These are phyloP conservation scores for Cochlearia excelsa DNA, from an alignment of 345 rosid species.

Conservation along the genomic window DNA sequence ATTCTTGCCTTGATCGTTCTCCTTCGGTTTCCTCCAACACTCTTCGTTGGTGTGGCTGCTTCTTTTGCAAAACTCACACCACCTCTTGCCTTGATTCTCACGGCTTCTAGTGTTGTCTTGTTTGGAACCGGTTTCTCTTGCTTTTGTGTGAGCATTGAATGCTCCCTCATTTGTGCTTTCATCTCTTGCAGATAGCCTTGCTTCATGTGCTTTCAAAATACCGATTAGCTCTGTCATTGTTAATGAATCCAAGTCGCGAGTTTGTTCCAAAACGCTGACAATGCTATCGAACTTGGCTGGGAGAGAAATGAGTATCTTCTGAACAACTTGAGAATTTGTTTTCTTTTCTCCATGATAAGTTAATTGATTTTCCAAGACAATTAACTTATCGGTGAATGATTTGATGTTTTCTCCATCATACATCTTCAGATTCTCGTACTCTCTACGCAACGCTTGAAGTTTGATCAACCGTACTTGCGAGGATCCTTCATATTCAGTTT, in stretches of 20 bases:
- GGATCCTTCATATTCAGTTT: background rate
- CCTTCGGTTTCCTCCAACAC: too few relatives aligned
- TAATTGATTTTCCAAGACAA: constrained; percentile 1
- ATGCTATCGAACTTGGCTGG: constrained; percentile 3
- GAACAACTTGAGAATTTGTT: background rate
- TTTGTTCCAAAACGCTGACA: background rate
- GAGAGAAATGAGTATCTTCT: constrained; percentile 7
- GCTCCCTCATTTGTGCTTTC: background rate
- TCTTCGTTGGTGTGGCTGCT: too few relatives aligned
- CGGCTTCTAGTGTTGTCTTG: too few relatives aligned
- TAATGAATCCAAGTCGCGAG: background rate
- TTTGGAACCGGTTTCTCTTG: background rate
- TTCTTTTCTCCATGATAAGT: too few relatives aligned
- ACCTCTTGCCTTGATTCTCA: too few relatives aligned
- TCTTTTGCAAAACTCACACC: too few relatives aligned
- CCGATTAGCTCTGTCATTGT: background rate
- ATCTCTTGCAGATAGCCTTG: background rate
- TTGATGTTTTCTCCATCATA: background rate
- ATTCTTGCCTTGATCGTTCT: too few relatives aligned
- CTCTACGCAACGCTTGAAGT: background rate
- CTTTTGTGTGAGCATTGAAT: background rate
- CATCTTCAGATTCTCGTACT: background rate
- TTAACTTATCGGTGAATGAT: constrained; percentile 3
- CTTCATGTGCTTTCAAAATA: constrained; percentile 2
- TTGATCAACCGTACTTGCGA: background rate